Evolutionary conservation across 2,329 filamentous ascomycete species (phyloP).

Genomic region (Cordyceps tenuipes): DNA sequence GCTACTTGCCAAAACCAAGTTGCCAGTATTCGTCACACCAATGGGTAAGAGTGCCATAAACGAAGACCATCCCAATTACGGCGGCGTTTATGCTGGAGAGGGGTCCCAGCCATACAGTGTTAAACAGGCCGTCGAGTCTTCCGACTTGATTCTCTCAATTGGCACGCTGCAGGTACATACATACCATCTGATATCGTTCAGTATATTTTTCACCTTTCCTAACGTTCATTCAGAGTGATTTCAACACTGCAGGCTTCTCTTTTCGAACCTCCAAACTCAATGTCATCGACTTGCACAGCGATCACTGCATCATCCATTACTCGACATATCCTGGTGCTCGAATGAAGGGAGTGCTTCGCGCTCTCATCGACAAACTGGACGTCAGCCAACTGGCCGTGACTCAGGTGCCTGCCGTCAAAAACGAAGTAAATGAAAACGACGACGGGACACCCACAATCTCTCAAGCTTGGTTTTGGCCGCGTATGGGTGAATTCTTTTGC

Average conservation of each 20-base stretch:
- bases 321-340: slow-evolving; percentile 69
- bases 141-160: slow-evolving; percentile 63
- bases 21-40: slow-evolving; percentile 80
- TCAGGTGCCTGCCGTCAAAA: slow-evolving; percentile 44
- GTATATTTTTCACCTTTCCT: background rate
- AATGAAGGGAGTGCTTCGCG: slow-evolving; percentile 70
- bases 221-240: slow-evolving; percentile 49
- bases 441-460: slow-evolving; percentile 44
- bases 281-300: slow-evolving; percentile 74
- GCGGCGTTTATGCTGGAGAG: slow-evolving; percentile 77
- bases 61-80: slow-evolving; percentile 66
- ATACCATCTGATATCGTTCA: background rate
- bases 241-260: slow-evolving; percentile 77
- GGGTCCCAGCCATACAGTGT: slow-evolving; percentile 59
- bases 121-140: slow-evolving; percentile 54
- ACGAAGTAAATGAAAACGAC: slow-evolving; percentile 35
- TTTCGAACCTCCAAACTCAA: slow-evolving; percentile 69
- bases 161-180: slow-evolving; percentile 47
- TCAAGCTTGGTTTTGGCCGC: slow-evolving; percentile 71
- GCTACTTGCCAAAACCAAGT: slow-evolving; percentile 61
- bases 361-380: slow-evolving; percentile 54
- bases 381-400: slow-evolving; percentile 48
- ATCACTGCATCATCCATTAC: slow-evolving; percentile 63
- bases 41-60: slow-evolving; percentile 85
- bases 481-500: slow-evolving; percentile 62